Evolutionary conservation across 768 basidiomycete species (phyloP), one percentile per base, ranked within the genome.

Genomic region (Stropharia rugosoannulata): DNA sequence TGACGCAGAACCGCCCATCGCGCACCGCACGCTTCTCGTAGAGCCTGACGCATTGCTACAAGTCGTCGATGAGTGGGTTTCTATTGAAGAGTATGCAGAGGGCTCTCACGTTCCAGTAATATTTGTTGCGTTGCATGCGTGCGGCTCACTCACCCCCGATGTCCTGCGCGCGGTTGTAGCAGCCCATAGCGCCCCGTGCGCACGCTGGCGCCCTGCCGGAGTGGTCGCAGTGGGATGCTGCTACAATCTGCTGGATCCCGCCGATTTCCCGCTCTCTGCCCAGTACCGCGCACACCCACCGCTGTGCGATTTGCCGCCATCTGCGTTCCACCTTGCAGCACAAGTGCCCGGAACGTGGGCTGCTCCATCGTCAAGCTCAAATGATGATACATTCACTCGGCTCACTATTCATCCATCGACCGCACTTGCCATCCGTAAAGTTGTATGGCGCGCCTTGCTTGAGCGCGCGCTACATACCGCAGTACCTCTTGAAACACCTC

Each of bases 201-300:
- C 10, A 9, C 43, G 9, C 55, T 89, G 87, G 88, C 68, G 61
- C 41, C 76, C 83, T 4, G 72, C 75, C 13, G 83, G 75, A 2
- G 73, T 81, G 0, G 77, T 88, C 41, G 76, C 84, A 7, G 88
- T 90, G 13, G 89, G 90, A 3, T 92, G 90, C 58, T 92, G 90
- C 67, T 92, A 91, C 67, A 90, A 91, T 64, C 74, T 89, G 59
- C 79, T 90, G 72, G 69, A 73, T 29, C 69, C 77, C 10, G 61
- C 50, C 82, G 87, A 86, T 67, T 84, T 85, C 61, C 85, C 84
- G 12, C 70, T 86, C 35, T 83, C 80, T 66, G 67, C 59, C 57
- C 50, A 40, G 44, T 60, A 67, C 54, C 59, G 61, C 49, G 40
- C 65, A 18, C 29, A 76, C 67, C 48, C 67, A 64, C 56, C 80